Conservation (phyloP, 1,284 basidiomycete genomes). For the Trichosporon ovoides region DNA sequence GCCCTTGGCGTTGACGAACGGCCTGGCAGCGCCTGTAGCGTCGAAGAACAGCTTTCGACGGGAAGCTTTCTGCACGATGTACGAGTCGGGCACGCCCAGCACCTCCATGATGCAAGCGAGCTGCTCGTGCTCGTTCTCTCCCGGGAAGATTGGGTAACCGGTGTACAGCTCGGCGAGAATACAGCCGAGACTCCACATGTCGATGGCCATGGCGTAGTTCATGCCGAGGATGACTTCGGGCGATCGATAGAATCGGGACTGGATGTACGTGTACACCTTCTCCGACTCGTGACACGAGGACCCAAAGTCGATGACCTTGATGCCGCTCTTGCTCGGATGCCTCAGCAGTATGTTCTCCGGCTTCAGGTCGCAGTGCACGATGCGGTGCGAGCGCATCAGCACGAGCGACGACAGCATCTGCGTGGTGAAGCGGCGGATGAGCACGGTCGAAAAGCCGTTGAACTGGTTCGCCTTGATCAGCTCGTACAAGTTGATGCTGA, state of each 20-base stretch:
- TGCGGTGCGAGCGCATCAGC: conserved; percentile 90
- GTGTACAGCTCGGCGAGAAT: conserved; percentile 97
- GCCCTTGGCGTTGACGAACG: conserved; percentile 95
- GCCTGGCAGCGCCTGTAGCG: conserved; percentile 81
- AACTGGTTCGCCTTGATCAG: conserved; percentile 99
- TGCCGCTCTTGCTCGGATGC: conserved; percentile 90
- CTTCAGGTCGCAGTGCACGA: conserved; percentile 99
- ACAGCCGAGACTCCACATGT: conserved; percentile 98
- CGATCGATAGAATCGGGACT: conserved; percentile 95
- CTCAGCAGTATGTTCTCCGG: conserved; percentile 96
- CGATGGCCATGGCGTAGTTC: conserved; percentile 88
- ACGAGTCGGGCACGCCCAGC: conserved; percentile 88
- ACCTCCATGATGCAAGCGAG: conserved; percentile 99
- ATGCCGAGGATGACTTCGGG: conserved; percentile 97
- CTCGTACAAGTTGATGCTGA: conserved; percentile 98
- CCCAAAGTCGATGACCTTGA: conserved; percentile 99
- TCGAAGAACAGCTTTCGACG: conserved; percentile 96
- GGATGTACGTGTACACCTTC: conserved; percentile 99
- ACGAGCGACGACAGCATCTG: conserved; percentile 90
- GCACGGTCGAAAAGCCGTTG: conserved; percentile 86
- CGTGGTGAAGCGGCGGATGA: conserved; percentile 92
- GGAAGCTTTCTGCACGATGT: conserved; percentile 88
- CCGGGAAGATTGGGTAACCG: conserved; percentile 98
- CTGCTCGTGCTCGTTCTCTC: conserved; percentile 99
- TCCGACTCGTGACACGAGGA: conserved; percentile 98